These are phyloP conservation scores for Fusarium euwallaceae DNA, from an alignment of 2,329 filamentous ascomycete species.

Conservation along the genomic window DNA sequence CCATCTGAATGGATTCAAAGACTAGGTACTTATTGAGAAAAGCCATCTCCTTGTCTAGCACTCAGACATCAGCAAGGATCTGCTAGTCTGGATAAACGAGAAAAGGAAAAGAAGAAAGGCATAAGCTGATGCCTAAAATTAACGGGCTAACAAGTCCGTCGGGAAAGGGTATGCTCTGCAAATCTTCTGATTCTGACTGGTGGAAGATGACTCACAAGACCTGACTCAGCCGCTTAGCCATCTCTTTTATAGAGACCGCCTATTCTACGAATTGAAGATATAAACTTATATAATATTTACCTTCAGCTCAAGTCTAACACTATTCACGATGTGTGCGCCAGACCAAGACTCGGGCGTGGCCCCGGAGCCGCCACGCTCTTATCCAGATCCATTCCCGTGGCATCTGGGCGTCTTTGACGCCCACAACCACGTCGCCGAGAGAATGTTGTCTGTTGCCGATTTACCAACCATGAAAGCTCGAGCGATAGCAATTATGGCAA, in stretches of 20 bases:
- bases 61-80: no score
- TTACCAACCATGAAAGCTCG: constrained; percentile 34
- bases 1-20: background rate
- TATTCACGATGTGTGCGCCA: constrained; percentile 27
- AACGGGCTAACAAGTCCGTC: background rate
- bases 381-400: constrained; percentile 39
- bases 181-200: background rate
- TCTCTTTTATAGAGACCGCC: background rate
- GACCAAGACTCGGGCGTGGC: constrained; percentile 8
- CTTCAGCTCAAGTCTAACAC: background rate
- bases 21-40: background rate
- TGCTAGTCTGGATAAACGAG: background rate
- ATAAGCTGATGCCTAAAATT: background rate
- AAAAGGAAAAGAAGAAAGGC: background rate
- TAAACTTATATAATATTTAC: background rate
- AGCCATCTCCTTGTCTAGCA: no score
- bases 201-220: background rate
- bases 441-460: constrained; percentile 1
- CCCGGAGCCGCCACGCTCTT: background rate
- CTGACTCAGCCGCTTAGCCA: background rate
- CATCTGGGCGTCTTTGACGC: constrained; percentile 51
- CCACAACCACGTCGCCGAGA: constrained; percentile 42
- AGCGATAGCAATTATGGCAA: constrained; percentile 39
- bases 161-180: background rate
- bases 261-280: background rate